A percentile compares a stretch with the other conserved stretches of the same genome.
Evolutionary conservation across 2,329 filamentous ascomycete genomes (phyloP).

Genomic region (Bipolaris victoriae): DNA sequence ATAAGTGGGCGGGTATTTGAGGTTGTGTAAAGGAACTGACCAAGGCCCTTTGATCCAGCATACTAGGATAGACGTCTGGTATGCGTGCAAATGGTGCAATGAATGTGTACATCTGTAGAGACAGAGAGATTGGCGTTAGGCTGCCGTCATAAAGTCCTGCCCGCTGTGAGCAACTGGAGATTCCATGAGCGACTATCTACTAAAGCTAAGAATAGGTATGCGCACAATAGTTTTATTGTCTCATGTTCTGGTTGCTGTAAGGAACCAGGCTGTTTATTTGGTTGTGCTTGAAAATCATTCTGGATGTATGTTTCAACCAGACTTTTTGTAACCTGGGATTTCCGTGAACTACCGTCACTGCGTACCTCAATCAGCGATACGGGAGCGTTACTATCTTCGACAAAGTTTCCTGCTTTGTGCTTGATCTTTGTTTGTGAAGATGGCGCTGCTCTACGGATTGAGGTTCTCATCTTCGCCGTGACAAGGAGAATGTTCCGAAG

Average conservation of each 20-base stretch:
- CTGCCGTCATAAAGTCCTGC: not conserved
- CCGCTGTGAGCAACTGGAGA: conserved; percentile 4
- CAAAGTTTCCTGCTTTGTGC: not conserved
- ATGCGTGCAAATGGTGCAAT: not conserved
- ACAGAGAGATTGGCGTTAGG: conserved; percentile 1
- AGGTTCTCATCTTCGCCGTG: not conserved
- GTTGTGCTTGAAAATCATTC: not conserved
- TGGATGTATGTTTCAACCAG: conserved; percentile 7
- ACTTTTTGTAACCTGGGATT: not conserved
- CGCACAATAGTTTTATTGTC: conserved; percentile 4
- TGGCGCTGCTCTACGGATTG: not conserved
- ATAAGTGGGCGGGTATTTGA: not conserved
- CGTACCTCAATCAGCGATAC: not conserved
- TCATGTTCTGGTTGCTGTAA: not conserved
- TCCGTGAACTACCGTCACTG: not conserved
- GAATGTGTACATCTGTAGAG: not conserved
- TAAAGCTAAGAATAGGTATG: too few species aligned
- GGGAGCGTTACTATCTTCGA: not conserved
- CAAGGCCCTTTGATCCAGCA: not conserved
- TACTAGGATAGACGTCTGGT: not conserved
- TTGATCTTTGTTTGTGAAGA: not conserved
- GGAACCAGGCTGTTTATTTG: rapidly evolving
- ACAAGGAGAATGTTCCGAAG: not conserved
- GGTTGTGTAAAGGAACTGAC: not conserved
- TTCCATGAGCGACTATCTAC: not conserved